Percentiles rank a stretch among this genome's conserved stretches.
Evolutionary conservation across 495 filamentous ascomycete genomes (phyloP).

Genomic region (Daldinia concentrica): DNA sequence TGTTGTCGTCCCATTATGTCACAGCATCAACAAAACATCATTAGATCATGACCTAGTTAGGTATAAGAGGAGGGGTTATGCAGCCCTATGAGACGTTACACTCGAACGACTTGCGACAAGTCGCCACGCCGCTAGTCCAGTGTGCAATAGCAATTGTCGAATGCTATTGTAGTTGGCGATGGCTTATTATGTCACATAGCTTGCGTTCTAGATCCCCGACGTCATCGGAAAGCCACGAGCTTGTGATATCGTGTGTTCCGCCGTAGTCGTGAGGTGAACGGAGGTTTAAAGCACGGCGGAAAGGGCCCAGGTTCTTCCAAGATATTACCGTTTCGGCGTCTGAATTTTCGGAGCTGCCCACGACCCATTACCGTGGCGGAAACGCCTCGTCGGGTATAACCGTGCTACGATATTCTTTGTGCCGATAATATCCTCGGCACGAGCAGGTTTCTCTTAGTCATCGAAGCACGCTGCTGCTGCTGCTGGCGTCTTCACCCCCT

Average conservation of each 20-base stretch:
- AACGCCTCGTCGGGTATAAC: slow-evolving; percentile 8
- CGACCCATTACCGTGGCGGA: slow-evolving; percentile 13
- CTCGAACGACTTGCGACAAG: slow-evolving; percentile 10
- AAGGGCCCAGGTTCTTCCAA: slow-evolving; percentile 2
- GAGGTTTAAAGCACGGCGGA: slow-evolving; percentile 12
- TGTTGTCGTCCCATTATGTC: slow-evolving; percentile 20
- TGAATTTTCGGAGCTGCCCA: slow-evolving; percentile 8
- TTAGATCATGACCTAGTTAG: not conserved
- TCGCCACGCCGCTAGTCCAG: not conserved
- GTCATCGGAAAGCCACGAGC: slow-evolving; percentile 2
- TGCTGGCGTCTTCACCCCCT: not conserved
- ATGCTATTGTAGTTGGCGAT: not conserved
- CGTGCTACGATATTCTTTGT: slow-evolving; percentile 5
- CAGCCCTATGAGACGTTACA: slow-evolving; percentile 42
- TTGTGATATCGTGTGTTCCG: slow-evolving; percentile 30
- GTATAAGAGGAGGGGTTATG: slow-evolving; percentile 14
- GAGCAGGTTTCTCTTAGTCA: slow-evolving; percentile 7
- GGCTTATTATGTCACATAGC: not conserved
- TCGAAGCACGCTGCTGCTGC: not conserved
- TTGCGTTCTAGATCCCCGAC: slow-evolving; percentile 4
- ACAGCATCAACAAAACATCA: not conserved
- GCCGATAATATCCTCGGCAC: slow-evolving; percentile 8
- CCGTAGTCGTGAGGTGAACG: slow-evolving; percentile 9
- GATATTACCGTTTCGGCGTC: slow-evolving; percentile 12
- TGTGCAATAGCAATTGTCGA: not conserved